These are phyloP conservation scores for Backusella westeae DNA, from an alignment of 192 early-diverging fungal species.

Conservation along the genomic window DNA sequence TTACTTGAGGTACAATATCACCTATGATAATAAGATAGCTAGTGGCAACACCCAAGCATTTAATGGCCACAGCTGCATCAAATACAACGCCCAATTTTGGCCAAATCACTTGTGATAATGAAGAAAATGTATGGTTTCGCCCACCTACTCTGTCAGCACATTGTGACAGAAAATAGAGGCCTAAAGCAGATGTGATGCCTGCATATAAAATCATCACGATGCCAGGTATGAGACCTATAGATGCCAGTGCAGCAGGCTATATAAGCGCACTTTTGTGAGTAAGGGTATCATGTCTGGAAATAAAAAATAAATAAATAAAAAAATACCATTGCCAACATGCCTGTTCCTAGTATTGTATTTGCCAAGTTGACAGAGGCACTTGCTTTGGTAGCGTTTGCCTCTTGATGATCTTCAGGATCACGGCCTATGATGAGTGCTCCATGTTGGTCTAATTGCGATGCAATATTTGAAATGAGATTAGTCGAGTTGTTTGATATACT, in stretches of 20 bases:
- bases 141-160: slow-evolving; percentile 73
- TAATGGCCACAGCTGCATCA: slow-evolving; percentile 94
- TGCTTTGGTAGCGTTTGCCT: slow-evolving; percentile 57
- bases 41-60: slow-evolving; percentile 96
- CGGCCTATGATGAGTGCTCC: background rate
- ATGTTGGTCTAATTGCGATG: background rate
- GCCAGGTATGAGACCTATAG: slow-evolving; percentile 81
- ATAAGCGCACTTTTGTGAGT: background rate
- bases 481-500: background rate
- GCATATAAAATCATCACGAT: slow-evolving; percentile 79
- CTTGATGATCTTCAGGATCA: background rate
- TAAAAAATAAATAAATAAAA: background rate
- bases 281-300: background rate
- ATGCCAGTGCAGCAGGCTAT: slow-evolving; percentile 81
- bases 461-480: background rate
- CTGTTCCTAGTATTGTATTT: slow-evolving; percentile 94
- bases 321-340: slow-evolving; percentile 94
- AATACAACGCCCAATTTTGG: slow-evolving; percentile 85
- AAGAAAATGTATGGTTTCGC: slow-evolving; percentile 86
- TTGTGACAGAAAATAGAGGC: slow-evolving; percentile 80
- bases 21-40: slow-evolving; percentile 96
- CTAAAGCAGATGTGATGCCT: slow-evolving; percentile 70
- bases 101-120: slow-evolving; percentile 89
- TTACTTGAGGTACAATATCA: slow-evolving; percentile 82
- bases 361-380: slow-evolving; percentile 80